These are phyloP conservation scores for Entomortierella chlamydospora DNA, from an alignment of 192 early-diverging fungal genomes.

Conservation along the genomic window DNA sequence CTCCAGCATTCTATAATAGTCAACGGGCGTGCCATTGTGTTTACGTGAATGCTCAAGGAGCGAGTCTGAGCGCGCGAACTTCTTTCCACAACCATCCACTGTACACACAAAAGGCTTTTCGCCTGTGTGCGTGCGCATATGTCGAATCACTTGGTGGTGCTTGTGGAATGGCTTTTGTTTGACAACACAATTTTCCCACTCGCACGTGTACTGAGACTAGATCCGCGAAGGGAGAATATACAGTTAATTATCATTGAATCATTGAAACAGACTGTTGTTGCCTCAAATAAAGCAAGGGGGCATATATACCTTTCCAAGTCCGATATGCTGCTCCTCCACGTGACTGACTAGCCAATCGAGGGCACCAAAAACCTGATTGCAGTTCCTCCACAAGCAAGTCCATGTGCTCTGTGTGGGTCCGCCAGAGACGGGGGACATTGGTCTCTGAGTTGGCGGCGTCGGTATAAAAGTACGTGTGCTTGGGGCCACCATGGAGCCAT, in stretches of 20 bases:
- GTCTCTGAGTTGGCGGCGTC: conserved; percentile 7
- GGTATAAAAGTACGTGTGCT: conserved; percentile 13
- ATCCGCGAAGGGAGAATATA: background rate
- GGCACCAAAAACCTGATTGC: conserved; percentile 53
- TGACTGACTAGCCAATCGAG: conserved; percentile 64
- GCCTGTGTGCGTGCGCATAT: conserved; percentile 81
- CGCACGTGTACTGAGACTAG: conserved; percentile 61
- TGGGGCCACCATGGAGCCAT: conserved; percentile 15
- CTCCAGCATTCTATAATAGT: conserved; percentile 51
- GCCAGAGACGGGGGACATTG: conserved; percentile 5
- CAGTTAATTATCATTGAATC: background rate
- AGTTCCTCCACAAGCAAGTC: conserved; percentile 64
- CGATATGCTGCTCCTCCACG: conserved; percentile 65
- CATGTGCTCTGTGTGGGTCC: conserved; percentile 40
- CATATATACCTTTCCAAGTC: conserved; percentile 71
- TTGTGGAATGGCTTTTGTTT: conserved; percentile 75
- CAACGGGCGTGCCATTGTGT: conserved; percentile 56
- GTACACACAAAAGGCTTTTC: conserved; percentile 80
- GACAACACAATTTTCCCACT: conserved; percentile 65
- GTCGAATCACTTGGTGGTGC: conserved; percentile 78
- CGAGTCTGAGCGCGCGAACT: conserved; percentile 80
- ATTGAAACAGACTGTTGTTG: too few species aligned
- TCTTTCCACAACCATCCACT: conserved; percentile 74
- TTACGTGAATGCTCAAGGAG: conserved; percentile 73
- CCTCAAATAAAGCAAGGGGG: too few species aligned